These are phyloP conservation scores for Henningerozyma blattae DNA, from an alignment of 805 yeast genomes.

Conservation along the genomic window DNA sequence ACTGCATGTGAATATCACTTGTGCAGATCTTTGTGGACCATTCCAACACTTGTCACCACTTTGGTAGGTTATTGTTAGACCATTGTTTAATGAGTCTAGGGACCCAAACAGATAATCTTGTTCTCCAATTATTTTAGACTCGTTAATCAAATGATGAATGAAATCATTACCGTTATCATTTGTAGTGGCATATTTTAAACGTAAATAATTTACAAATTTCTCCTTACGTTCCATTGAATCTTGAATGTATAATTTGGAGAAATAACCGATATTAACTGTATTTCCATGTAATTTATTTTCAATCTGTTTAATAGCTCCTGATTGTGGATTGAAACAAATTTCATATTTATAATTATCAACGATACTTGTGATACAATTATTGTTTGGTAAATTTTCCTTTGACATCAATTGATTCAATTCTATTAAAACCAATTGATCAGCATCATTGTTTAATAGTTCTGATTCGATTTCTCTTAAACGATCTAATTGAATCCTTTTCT, in stretches of 20 bases:
- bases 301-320: conserved; percentile 14
- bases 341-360: conserved; percentile 15
- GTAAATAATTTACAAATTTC: conserved; percentile 14
- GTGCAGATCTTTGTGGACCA: conserved; percentile 74
- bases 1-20: conserved; percentile 58
- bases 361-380: neutral
- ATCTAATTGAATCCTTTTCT: conserved; percentile 2
- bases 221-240: neutral
- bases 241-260: conserved; percentile 2
- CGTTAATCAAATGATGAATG: conserved; percentile 15
- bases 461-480: neutral
- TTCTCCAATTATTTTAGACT: conserved; percentile 8
- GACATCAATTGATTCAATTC: conserved; percentile 6
- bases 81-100: conserved; percentile 22
- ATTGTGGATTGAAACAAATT: conserved; percentile 11
- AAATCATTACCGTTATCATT: conserved; percentile 8
- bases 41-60: conserved; percentile 86
- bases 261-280: conserved; percentile 17
- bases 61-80: conserved; percentile 30
- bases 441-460: neutral
- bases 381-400: conserved; percentile 1
- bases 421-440: conserved; percentile 1
- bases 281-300: conserved; percentile 14
- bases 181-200: conserved; percentile 5
- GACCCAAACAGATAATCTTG: conserved; percentile 17